Conservation (phyloP, 192 early-diverging fungal genomes). For the Coemansia sp. region DNA sequence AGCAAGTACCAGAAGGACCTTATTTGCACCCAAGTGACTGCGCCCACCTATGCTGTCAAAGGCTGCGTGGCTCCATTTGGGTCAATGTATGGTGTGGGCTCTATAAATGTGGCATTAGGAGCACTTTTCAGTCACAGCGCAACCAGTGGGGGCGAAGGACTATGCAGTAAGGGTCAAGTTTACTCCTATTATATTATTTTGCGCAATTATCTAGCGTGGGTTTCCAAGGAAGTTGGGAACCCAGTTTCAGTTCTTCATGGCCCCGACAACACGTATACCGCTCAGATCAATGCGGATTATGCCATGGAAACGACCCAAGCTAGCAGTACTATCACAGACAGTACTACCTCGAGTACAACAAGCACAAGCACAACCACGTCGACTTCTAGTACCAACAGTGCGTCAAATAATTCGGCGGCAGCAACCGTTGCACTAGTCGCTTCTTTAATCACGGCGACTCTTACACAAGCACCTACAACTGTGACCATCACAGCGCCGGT, state of each 20-base stretch:
- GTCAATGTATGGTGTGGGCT: neutral
- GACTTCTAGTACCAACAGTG: neutral
- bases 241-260: conserved; percentile 4
- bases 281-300: neutral
- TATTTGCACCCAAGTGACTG: conserved; percentile 9
- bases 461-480: neutral
- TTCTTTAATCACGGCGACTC: neutral
- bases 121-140: neutral
- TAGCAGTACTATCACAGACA: neutral
- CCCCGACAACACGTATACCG: neutral
- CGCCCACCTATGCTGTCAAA: neutral
- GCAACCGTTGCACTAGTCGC: neutral
- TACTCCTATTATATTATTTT: conserved; percentile 3
- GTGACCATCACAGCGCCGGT: neutral
- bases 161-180: conserved; percentile 1
- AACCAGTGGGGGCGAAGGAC: neutral
- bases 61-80: conserved; percentile 1
- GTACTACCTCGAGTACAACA: neutral
- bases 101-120: neutral
- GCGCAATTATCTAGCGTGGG: conserved; percentile 9
- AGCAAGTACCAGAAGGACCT: neutral
- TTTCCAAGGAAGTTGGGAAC: neutral
- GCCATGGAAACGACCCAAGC: neutral
- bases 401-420: neutral
- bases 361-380: neutral